A percentile compares a stretch with the other conserved stretches of the same genome.
Evolutionary conservation across 2,329 filamentous ascomycete genomes (phyloP).

Genomic region (Kalmusia sp.): DNA sequence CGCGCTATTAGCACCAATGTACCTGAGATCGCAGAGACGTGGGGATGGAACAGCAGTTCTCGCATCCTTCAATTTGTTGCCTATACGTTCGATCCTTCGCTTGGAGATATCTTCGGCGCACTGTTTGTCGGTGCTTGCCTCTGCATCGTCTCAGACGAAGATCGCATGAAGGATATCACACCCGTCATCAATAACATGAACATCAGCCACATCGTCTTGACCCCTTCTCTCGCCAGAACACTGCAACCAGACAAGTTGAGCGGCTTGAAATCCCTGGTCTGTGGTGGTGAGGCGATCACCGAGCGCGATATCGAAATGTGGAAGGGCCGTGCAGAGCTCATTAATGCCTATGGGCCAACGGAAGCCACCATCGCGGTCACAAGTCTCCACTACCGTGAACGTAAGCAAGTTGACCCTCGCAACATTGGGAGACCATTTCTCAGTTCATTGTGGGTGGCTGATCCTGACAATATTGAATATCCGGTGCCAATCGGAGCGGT

Average conservation of each 20-base stretch:
- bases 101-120: conserved; percentile 59
- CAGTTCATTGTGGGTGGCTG: conserved; percentile 26
- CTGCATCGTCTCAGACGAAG: conserved; percentile 61
- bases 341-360: conserved; percentile 21
- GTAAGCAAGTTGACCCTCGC: conserved; percentile 11
- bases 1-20: neutral
- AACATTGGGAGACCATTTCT: conserved; percentile 49
- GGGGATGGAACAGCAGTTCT: neutral
- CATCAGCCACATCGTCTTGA: conserved; percentile 51
- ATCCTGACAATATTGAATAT: conserved; percentile 17
- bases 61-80: conserved; percentile 22
- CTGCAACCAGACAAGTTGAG: conserved; percentile 52
- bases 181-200: conserved; percentile 37
- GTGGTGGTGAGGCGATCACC: conserved; percentile 49
- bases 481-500: conserved; percentile 21
- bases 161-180: conserved; percentile 57
- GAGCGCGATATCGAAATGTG: conserved; percentile 23
- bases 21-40: neutral
- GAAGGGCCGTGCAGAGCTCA: conserved; percentile 14
- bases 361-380: conserved; percentile 7
- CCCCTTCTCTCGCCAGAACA: conserved; percentile 60
- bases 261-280: conserved; percentile 47
- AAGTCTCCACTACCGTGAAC: neutral
- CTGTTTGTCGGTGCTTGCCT: conserved; percentile 55
- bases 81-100: conserved; percentile 60